phyloP scores from a whole-genome alignment of 495 filamentous ascomycete species.

The Hypoxylon perforatum region DNA sequence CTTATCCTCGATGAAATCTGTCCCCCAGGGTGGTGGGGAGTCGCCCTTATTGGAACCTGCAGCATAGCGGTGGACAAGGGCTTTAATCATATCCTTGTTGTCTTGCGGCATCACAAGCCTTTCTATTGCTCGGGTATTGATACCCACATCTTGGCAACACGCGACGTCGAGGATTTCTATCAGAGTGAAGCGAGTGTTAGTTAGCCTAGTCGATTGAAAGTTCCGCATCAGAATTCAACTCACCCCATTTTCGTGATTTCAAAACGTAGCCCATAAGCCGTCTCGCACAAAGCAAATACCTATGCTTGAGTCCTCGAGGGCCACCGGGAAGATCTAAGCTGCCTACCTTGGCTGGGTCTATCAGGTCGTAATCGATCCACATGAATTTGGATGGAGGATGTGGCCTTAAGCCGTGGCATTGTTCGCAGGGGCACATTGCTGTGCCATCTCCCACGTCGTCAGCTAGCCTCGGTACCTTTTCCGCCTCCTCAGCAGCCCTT shows the following conservation, averaged over 20 bases:
- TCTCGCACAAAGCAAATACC: background rate
- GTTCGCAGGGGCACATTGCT: background rate
- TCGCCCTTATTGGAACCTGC: background rate
- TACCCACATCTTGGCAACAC: background rate
- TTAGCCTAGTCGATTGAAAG: background rate
- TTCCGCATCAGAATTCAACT: background rate
- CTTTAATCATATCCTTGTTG: background rate
- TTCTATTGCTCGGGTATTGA: background rate
- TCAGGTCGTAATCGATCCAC: background rate
- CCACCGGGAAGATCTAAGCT: background rate
- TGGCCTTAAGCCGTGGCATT: background rate
- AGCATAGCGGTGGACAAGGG: background rate
- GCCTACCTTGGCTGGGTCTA: background rate
- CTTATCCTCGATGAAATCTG: slow-evolving; percentile 58
- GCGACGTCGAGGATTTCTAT: background rate
- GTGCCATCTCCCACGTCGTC: background rate
- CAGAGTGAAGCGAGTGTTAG: background rate
- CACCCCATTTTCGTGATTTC: slow-evolving; percentile 25
- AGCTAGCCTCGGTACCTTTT: background rate
- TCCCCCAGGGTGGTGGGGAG: slow-evolving; percentile 6
- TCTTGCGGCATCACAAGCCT: background rate
- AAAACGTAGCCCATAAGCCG: slow-evolving; percentile 15
- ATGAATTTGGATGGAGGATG: background rate
- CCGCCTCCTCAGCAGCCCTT: background rate
- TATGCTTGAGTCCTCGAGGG: background rate